Conservation (phyloP, 352 stramenopile species). For the Phytopythium vexans region DNA sequence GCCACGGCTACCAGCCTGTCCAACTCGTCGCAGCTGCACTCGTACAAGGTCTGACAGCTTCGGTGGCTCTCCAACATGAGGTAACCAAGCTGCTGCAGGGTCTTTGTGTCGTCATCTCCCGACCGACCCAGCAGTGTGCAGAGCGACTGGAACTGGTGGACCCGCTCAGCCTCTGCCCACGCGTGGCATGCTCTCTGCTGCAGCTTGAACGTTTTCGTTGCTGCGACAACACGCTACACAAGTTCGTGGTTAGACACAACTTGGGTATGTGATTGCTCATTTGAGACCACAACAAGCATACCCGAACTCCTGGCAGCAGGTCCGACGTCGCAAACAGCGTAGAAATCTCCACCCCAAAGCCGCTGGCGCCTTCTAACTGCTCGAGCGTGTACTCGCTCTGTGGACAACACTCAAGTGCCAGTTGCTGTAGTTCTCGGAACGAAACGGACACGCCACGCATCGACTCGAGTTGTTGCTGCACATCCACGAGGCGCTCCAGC, state of each 20-base stretch:
- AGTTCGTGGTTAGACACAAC: background rate
- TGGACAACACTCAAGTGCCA: slow-evolving; percentile 13
- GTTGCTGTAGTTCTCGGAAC: slow-evolving; percentile 28
- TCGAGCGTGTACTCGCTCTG: slow-evolving; percentile 22
- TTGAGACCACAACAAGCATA: slow-evolving; percentile 10
- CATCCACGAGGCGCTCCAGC: slow-evolving; percentile 42
- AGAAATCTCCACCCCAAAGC: slow-evolving; percentile 16
- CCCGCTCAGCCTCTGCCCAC: slow-evolving; percentile 62
- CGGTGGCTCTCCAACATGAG: slow-evolving; percentile 71
- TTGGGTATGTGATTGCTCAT: background rate
- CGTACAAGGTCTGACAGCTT: slow-evolving; percentile 65
- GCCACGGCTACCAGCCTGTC: slow-evolving; percentile 57
- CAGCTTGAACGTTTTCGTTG: slow-evolving; percentile 36
- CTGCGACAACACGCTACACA: slow-evolving; percentile 27
- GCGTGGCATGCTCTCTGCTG: slow-evolving; percentile 64
- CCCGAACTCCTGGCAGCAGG: slow-evolving; percentile 26
- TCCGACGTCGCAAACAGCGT: slow-evolving; percentile 29
- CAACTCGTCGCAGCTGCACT: slow-evolving; percentile 74
- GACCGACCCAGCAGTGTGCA: background rate
- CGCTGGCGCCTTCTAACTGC: slow-evolving; percentile 18
- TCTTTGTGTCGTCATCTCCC: slow-evolving; percentile 1
- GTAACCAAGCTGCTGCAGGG: slow-evolving; percentile 33
- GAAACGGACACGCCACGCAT: background rate
- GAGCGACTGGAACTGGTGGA: slow-evolving; percentile 34
- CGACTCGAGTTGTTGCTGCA: slow-evolving; percentile 25